Evolutionary conservation across 2,329 filamentous ascomycete genomes (phyloP).

Genomic region (Aspergillus quadricinctus): DNA sequence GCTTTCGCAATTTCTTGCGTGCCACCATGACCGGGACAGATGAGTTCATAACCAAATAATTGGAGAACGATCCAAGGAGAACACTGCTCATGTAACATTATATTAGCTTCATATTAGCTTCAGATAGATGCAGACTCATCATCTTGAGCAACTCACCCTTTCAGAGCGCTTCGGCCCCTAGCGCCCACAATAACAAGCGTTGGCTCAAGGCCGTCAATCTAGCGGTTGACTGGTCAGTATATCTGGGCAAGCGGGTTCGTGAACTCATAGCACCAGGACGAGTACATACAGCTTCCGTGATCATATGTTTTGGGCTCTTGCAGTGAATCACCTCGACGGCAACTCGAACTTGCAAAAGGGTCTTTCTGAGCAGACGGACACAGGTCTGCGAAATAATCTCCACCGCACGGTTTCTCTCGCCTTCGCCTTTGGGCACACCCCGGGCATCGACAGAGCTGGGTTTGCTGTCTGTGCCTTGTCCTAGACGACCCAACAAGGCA

Average conservation of each 20-base stretch:
- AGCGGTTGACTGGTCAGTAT: conserved; percentile 10
- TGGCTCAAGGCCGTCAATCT: conserved; percentile 85
- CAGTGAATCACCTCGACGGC: conserved; percentile 97
- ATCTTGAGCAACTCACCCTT: conserved; percentile 62
- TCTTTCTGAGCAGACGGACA: conserved; percentile 82
- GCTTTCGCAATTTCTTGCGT: conserved; percentile 80
- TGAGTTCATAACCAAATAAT: conserved; percentile 95
- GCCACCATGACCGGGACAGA: conserved; percentile 98
- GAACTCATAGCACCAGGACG: background rate
- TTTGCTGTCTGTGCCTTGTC: conserved; percentile 37
- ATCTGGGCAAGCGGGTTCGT: background rate
- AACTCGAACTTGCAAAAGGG: conserved; percentile 83
- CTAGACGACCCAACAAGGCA: conserved; percentile 28
- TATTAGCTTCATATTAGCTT: background rate
- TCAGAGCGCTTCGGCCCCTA: conserved; percentile 82
- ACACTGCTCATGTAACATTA: conserved; percentile 55
- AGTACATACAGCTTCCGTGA: conserved; percentile 73
- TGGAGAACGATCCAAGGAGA: conserved; percentile 91
- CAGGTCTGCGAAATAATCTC: conserved; percentile 79
- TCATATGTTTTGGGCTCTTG: conserved; percentile 94
- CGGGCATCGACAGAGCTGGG: conserved; percentile 45
- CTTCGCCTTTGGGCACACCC: conserved; percentile 60
- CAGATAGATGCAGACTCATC: background rate
- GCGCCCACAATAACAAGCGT: conserved; percentile 92
- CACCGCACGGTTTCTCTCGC: conserved; percentile 76